These are phyloP conservation scores for Ophiostoma australiae DNA, from an alignment of 2,329 filamentous ascomycete species.

Conservation along the genomic window DNA sequence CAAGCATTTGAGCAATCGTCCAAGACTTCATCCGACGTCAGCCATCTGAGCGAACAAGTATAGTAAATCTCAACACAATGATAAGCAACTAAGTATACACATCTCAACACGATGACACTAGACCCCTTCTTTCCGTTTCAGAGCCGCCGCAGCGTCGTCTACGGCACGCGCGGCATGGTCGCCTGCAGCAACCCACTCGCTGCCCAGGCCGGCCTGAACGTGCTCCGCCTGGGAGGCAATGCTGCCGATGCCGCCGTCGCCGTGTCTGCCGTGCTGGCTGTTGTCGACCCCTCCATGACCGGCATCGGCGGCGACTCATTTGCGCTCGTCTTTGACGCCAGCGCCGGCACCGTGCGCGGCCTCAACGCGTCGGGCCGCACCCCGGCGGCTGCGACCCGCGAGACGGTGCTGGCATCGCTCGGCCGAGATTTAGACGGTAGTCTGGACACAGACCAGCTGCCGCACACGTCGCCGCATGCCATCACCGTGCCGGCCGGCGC, in stretches of 20 bases:
- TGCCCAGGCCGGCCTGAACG: constrained; percentile 73
- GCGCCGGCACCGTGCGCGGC: constrained; percentile 71
- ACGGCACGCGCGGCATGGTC: constrained; percentile 86
- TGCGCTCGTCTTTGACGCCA: constrained; percentile 80
- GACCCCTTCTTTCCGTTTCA: constrained; percentile 37
- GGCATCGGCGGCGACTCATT: constrained; percentile 96
- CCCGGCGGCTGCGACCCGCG: constrained; percentile 62
- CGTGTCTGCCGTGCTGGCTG: constrained; percentile 79
- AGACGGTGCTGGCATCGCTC: constrained; percentile 63
- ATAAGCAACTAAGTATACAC: too few species aligned
- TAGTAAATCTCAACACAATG: too few species aligned
- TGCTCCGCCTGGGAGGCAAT: constrained; percentile 80
- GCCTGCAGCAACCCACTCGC: constrained; percentile 84
- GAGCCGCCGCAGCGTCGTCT: constrained; percentile 81
- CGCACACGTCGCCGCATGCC: constrained; percentile 66
- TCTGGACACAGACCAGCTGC: constrained; percentile 48
- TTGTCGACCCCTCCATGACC: constrained; percentile 85
- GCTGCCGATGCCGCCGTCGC: constrained; percentile 91
- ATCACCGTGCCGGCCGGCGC: constrained; percentile 64
- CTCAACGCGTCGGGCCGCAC: constrained; percentile 90
- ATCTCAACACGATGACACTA: neutral
- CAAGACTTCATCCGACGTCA: neutral
- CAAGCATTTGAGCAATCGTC: neutral
- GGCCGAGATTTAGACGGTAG: constrained; percentile 37
- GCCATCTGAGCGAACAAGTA: too few species aligned